A percentile compares a stretch with the other conserved stretches of the same genome.
phyloP scores from a whole-genome alignment of 2,329 filamentous ascomycete genomes.

The Sarocladium strictum region DNA sequence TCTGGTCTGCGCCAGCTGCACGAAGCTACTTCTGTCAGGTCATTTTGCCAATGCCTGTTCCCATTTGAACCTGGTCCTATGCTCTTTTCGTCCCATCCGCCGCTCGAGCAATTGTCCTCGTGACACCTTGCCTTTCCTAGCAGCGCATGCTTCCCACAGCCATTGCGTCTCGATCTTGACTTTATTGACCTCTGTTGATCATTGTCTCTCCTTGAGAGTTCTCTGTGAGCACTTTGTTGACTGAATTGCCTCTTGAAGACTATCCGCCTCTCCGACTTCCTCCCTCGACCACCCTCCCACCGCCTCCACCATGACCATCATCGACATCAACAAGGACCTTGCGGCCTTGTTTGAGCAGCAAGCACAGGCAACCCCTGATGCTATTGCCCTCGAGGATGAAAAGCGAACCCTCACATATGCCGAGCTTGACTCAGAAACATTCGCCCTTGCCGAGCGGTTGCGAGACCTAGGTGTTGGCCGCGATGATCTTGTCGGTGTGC shows the following conservation, averaged over 20 bases:
- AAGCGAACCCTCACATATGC: slow-evolving; percentile 62
- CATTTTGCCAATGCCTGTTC: background rate
- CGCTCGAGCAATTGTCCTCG: background rate
- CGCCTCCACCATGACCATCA: slow-evolving; percentile 48
- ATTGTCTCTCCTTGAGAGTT: background rate
- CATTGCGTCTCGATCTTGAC: background rate
- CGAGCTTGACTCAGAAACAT: slow-evolving; percentile 63
- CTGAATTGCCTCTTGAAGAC: background rate
- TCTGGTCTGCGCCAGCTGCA: background rate
- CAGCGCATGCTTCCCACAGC: background rate
- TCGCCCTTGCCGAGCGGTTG: slow-evolving; percentile 57
- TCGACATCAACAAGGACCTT: slow-evolving; percentile 68
- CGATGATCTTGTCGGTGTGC: slow-evolving; percentile 68
- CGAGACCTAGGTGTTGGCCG: slow-evolving; percentile 63
- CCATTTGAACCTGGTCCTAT: background rate
- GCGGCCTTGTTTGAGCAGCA: slow-evolving; percentile 66
- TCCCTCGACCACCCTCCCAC: background rate
- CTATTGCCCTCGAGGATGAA: slow-evolving; percentile 68
- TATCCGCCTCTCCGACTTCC: background rate
- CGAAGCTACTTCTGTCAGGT: background rate
- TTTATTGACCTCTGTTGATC: background rate
- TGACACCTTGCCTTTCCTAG: slow-evolving; percentile 4
- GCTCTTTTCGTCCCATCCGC: background rate
- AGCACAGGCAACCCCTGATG: slow-evolving; percentile 61
- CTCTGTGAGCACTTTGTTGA: background rate